These are phyloP conservation scores for Lotmaria passim DNA, from an alignment of 208 protist species.

Conservation along the genomic window DNA sequence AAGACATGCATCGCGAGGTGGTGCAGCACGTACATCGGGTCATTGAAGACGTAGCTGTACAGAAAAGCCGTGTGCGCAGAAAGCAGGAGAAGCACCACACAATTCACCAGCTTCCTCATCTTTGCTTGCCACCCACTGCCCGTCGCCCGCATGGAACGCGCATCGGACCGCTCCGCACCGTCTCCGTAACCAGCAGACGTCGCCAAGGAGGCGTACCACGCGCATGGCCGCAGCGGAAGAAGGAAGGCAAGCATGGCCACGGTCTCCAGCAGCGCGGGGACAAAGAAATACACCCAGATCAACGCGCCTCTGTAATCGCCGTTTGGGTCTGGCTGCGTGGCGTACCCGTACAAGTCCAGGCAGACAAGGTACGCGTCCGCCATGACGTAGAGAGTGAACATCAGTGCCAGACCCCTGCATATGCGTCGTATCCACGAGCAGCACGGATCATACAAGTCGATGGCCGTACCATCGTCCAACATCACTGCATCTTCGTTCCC, in stretches of 20 bases:
- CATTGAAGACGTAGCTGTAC: neutral
- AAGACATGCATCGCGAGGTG: neutral
- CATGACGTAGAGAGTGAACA: neutral
- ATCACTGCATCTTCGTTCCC: neutral
- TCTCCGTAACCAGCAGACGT: neutral
- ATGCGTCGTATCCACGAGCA: neutral
- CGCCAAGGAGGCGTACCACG: no score
- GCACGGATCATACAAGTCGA: neutral
- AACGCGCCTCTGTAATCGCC: neutral
- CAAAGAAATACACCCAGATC: neutral
- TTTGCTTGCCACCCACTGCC: neutral
- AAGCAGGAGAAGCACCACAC: neutral
- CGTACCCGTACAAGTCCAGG: neutral
- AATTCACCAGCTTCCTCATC: neutral
- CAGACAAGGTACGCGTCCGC: neutral
- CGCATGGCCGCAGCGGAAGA: neutral
- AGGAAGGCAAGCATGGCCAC: slow-evolving; percentile 1
- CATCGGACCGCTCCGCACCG: neutral
- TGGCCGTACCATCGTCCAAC: neutral
- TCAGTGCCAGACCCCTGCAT: neutral
- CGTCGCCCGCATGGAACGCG: neutral
- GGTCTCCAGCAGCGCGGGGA: neutral
- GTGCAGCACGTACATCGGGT: neutral
- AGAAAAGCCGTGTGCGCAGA: neutral
- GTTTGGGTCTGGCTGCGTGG: neutral